A percentile compares a stretch with the other conserved stretches of the same genome.
Evolutionary conservation across 2,329 filamentous ascomycete genomes (phyloP).

Genomic region (Venturia nashicola): DNA sequence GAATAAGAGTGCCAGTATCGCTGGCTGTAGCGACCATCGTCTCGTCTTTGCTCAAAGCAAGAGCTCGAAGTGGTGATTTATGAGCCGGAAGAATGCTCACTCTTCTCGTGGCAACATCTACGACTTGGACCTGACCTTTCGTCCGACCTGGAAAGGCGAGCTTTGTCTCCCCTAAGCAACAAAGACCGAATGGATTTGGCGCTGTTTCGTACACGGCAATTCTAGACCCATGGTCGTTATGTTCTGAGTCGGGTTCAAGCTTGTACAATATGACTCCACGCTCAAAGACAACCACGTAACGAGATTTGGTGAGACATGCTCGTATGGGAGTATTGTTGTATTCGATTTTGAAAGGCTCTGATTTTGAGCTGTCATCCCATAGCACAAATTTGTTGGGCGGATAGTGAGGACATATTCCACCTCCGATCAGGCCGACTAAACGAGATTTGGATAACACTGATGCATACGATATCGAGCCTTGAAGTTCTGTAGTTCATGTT

Average conservation of each 20-base stretch:
- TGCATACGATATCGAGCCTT: constrained; percentile 64
- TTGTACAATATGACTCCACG: constrained; percentile 74
- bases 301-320: constrained; percentile 61
- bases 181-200: constrained; percentile 71
- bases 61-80: constrained; percentile 61
- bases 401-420: constrained; percentile 74
- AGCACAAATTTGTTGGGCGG: constrained; percentile 83
- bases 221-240: constrained; percentile 20
- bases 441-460: constrained; percentile 82
- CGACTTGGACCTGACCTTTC: constrained; percentile 76
- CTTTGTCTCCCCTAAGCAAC: constrained; percentile 59
- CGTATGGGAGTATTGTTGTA: constrained; percentile 71
- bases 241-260: constrained; percentile 59
- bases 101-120: constrained; percentile 64
- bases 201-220: constrained; percentile 72
- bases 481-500: constrained; percentile 17
- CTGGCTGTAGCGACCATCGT: constrained; percentile 80
- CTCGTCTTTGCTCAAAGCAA: constrained; percentile 70
- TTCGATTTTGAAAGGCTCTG: constrained; percentile 63
- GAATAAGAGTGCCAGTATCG: constrained; percentile 81
- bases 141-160: constrained; percentile 83
- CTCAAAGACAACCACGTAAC: constrained; percentile 68
- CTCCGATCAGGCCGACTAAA: constrained; percentile 81
- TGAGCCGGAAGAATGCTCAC: constrained; percentile 94
- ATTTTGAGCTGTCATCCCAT: constrained; percentile 78